phyloP scores from a whole-genome alignment of 768 basidiomycete species.

The Boletus insuetus region DNA sequence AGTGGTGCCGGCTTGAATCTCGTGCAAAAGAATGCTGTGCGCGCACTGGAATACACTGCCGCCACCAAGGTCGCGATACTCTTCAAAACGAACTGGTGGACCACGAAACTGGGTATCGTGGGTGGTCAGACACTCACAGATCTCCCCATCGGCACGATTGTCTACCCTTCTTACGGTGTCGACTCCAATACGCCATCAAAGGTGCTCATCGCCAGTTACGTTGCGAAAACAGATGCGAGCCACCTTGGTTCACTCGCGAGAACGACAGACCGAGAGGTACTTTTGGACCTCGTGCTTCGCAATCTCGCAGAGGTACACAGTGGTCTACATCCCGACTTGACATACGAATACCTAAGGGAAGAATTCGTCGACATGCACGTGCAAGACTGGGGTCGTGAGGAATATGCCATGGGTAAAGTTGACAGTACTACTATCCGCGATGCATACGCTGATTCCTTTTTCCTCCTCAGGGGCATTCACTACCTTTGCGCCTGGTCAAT shows the following conservation, averaged over 20 bases:
- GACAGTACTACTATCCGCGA: not conserved
- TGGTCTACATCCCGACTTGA: conserved; percentile 1
- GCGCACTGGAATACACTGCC: not conserved
- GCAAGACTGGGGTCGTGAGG: conserved; percentile 35
- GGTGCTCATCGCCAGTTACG: conserved; percentile 8
- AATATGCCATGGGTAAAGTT: conserved; percentile 32
- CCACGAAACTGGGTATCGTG: conserved; percentile 5
- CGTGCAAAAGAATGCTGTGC: conserved; percentile 8
- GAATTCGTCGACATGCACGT: conserved; percentile 17
- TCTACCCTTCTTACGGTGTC: conserved; percentile 10
- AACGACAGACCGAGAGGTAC: not conserved
- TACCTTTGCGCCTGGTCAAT: conserved; percentile 38
- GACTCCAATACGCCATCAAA: conserved; percentile 7
- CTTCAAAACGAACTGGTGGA: conserved; percentile 16
- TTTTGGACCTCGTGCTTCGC: conserved; percentile 5
- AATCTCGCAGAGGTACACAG: conserved; percentile 8
- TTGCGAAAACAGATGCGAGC: not conserved
- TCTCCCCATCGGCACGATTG: conserved; percentile 4
- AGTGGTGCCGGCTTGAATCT: conserved; percentile 2
- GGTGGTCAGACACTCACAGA: conserved; percentile 12
- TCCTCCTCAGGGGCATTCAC: conserved; percentile 35
- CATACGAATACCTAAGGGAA: not conserved
- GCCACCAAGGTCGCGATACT: conserved; percentile 3
- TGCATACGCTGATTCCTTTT: not conserved
- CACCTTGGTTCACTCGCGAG: not conserved